These are phyloP conservation scores for Coemansia sp. DNA, from an alignment of 192 early-diverging fungal genomes.

Conservation along the genomic window DNA sequence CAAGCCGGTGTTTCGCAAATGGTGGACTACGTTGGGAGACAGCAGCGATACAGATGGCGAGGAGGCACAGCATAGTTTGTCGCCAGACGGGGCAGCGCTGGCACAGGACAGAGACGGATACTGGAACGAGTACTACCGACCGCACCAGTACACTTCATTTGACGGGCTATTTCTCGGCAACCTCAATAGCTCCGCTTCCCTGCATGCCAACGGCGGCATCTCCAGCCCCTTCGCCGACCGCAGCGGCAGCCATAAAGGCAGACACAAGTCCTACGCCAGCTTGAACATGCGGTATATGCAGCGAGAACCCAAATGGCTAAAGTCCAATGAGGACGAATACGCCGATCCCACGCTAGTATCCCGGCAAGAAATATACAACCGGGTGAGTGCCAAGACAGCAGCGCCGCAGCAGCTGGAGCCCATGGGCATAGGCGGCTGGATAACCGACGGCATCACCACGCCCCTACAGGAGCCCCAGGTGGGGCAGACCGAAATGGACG, in stretches of 20 bases:
- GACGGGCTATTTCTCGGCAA: constrained; percentile 76
- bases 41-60: constrained; percentile 6
- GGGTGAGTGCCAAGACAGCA: constrained; percentile 39
- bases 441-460: constrained; percentile 51
- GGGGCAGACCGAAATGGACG: constrained; percentile 52
- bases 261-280: neutral
- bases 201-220: constrained; percentile 23
- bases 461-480: constrained; percentile 58
- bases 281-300: constrained; percentile 13
- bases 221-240: constrained; percentile 46
- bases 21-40: constrained; percentile 42
- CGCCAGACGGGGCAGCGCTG: neutral
- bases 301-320: constrained; percentile 49
- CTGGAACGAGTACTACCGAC: constrained; percentile 88
- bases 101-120: constrained; percentile 54
- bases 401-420: constrained; percentile 26
- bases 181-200: constrained; percentile 75
- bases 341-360: constrained; percentile 27
- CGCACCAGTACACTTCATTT: constrained; percentile 72
- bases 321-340: constrained; percentile 31
- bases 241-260: neutral
- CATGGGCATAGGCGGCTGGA: constrained; percentile 44
- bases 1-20: constrained; percentile 34
- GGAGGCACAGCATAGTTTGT: neutral
- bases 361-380: constrained; percentile 32